Conservation (phyloP, 1,139 yeast genomes). For the Saccharomyces hybrid region DNA sequence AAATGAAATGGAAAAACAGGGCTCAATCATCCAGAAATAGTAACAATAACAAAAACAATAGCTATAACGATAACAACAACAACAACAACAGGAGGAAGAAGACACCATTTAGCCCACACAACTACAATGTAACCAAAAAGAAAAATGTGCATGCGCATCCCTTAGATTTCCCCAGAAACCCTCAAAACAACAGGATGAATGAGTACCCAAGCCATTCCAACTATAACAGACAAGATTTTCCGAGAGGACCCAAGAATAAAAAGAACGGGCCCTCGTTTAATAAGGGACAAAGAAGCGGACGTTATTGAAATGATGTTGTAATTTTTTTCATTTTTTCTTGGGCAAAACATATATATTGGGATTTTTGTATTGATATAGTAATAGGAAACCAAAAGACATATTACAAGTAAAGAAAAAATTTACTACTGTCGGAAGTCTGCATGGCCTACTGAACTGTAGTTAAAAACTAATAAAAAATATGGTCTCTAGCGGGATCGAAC, state of each 20-base stretch:
- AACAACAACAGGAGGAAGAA: conserved; percentile 9
- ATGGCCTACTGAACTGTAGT: not conserved
- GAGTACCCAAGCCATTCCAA: not conserved
- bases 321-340: not conserved
- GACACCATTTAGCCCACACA: conserved; percentile 14
- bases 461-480: conserved; percentile 1
- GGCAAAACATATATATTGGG: not conserved
- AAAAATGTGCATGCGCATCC: conserved; percentile 10
- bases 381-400: not conserved
- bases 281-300: not conserved
- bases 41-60: not conserved
- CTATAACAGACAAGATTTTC: not conserved
- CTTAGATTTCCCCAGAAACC: conserved; percentile 1
- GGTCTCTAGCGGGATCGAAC: conserved; percentile 30
- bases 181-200: not conserved
- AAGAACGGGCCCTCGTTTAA: not conserved
- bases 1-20: conserved; percentile 7
- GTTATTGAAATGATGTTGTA: not conserved
- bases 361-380: not conserved
- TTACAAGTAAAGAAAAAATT: not conserved
- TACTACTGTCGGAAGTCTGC: not conserved
- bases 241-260: not conserved
- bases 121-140: conserved; percentile 8
- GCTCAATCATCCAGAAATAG: conserved; percentile 7
- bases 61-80: conserved; percentile 1